Percentiles rank a stretch among this genome's conserved stretches.
phyloP scores from a whole-genome alignment of 176 grass and related monocot species.

The Avena eriantha region DNA sequence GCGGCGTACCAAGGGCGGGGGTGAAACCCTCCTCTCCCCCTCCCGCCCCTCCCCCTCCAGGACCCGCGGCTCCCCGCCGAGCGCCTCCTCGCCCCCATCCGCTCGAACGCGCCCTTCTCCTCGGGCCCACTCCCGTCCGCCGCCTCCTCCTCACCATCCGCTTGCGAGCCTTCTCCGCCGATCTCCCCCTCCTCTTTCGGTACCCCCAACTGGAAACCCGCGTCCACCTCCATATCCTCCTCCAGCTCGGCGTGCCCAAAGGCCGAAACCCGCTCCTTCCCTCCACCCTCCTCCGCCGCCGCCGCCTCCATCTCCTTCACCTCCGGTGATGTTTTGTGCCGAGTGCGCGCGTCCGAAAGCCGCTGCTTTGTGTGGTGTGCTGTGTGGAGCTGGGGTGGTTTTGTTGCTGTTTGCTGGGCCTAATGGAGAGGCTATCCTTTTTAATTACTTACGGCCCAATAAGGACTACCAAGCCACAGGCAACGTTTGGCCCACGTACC shows the following conservation, averaged over 20 bases:
- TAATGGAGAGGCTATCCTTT: background rate
- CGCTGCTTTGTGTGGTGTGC: constrained; percentile 10
- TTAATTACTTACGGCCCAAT: background rate
- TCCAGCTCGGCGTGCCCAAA: background rate
- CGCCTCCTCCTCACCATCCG: background rate
- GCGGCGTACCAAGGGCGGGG: constrained; percentile 43
- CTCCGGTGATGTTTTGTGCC: constrained; percentile 5
- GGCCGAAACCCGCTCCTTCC: constrained; percentile 21
- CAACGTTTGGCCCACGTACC: background rate
- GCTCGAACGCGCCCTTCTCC: constrained; percentile 4
- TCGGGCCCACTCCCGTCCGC: background rate
- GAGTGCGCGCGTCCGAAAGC: constrained; percentile 38
- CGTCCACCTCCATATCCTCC: background rate
- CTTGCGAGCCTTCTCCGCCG: constrained; percentile 4
- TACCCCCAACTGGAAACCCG: background rate
- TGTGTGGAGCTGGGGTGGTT: background rate
- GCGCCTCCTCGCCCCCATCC: background rate
- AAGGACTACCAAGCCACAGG: background rate
- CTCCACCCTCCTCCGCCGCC: constrained; percentile 7
- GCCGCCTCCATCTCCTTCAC: constrained; percentile 26
- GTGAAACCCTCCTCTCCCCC: constrained; percentile 50
- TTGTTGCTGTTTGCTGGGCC: background rate
- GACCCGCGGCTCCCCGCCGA: constrained; percentile 19
- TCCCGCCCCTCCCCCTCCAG: constrained; percentile 32
- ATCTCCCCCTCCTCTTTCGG: constrained; percentile 19